A percentile compares a stretch with the other conserved stretches of the same genome.
Evolutionary conservation across 768 basidiomycete genomes (phyloP).

Genomic region (Boletus rubescentipes): DNA sequence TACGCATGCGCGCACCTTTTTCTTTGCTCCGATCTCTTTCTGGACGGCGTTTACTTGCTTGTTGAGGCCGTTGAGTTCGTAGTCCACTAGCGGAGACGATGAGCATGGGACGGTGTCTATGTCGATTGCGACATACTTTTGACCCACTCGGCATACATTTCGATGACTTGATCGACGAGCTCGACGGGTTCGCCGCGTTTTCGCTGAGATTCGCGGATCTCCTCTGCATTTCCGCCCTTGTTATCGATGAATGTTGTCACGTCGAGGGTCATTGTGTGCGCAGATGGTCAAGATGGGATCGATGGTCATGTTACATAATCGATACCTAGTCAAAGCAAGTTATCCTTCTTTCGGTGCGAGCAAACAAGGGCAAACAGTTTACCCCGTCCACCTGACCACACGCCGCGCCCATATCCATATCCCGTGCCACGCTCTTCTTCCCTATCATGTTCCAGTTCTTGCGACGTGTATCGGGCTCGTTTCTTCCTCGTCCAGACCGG

Average conservation of each 20-base stretch:
- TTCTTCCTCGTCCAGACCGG: conserved; percentile 69
- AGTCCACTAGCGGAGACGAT: conserved; percentile 63
- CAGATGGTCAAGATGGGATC: background rate
- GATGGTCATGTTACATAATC: conserved; percentile 14
- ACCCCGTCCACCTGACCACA: background rate
- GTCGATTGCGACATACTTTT: conserved; percentile 64
- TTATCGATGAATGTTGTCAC: conserved; percentile 75
- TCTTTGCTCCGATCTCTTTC: conserved; percentile 92
- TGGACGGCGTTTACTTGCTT: conserved; percentile 89
- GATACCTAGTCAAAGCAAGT: too few relatives aligned
- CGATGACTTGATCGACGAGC: conserved; percentile 90
- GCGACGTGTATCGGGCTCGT: conserved; percentile 67
- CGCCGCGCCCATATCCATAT: conserved; percentile 7
- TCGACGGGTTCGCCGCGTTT: conserved; percentile 89
- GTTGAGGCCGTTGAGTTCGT: conserved; percentile 70
- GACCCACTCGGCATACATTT: conserved; percentile 91
- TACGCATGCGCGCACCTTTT: conserved; percentile 60
- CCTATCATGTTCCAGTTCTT: conserved; percentile 61
- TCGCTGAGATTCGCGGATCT: conserved; percentile 88
- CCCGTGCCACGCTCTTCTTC: conserved; percentile 1
- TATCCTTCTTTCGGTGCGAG: too few relatives aligned
- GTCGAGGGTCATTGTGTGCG: conserved; percentile 71
- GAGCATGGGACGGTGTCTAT: background rate
- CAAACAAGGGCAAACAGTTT: conserved; percentile 30
- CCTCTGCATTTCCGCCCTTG: conserved; percentile 90